These are phyloP conservation scores for Pleurotus ostreatus DNA, from an alignment of 768 basidiomycete species.

Conservation along the genomic window DNA sequence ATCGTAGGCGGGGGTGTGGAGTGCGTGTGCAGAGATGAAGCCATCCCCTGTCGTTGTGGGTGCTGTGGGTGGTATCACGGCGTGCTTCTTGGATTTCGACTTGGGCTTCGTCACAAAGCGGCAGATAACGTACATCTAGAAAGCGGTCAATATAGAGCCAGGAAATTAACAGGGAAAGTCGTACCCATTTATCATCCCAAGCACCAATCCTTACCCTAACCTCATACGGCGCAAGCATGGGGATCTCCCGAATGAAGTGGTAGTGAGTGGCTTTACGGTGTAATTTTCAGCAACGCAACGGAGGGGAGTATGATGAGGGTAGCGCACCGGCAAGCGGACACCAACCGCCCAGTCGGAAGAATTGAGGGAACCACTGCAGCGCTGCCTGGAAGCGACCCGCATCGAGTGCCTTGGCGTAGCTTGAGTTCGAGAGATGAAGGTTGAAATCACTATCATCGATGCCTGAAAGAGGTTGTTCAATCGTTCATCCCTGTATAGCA, in stretches of 20 bases:
- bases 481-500: too few relatives aligned
- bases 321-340: constrained; percentile 40
- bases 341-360: constrained; percentile 58
- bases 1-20: constrained; percentile 3
- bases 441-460: constrained; percentile 74
- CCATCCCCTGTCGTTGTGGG: background rate
- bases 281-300: background rate
- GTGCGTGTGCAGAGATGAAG: constrained; percentile 5
- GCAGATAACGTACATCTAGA: constrained; percentile 56
- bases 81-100: constrained; percentile 18
- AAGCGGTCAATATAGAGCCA: background rate
- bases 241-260: constrained; percentile 68
- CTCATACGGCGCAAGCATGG: constrained; percentile 58
- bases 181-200: constrained; percentile 82
- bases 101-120: constrained; percentile 57
- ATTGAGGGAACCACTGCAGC: constrained; percentile 48
- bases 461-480: constrained; percentile 27
- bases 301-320: too few relatives aligned
- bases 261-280: constrained; percentile 53
- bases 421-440: constrained; percentile 76
- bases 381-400: constrained; percentile 44
- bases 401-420: constrained; percentile 68
- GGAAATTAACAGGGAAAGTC: constrained; percentile 12
- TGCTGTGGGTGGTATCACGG: constrained; percentile 11
- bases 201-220: constrained; percentile 49